These are phyloP conservation scores for Avena atlantica DNA, from an alignment of 176 grass and related monocot species.

Conservation along the genomic window DNA sequence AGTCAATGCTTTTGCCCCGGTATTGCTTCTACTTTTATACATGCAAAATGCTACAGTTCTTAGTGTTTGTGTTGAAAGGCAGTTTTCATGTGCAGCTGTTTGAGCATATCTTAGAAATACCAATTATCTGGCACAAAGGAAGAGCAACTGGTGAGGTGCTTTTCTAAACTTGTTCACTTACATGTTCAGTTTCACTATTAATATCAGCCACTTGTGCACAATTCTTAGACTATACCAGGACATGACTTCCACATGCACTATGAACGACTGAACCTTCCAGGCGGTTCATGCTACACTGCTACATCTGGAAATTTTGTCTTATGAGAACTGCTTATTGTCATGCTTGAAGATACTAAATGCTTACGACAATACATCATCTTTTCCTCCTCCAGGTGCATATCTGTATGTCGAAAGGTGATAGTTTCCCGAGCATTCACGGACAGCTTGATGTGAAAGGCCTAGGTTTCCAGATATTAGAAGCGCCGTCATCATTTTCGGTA, in stretches of 20 bases:
- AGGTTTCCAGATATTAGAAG: conserved; percentile 91
- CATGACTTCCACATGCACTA: conserved; percentile 31
- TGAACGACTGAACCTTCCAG: conserved; percentile 24
- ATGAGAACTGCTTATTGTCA: conserved; percentile 37
- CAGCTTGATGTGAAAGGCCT: conserved; percentile 91
- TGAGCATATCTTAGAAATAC: conserved; percentile 92
- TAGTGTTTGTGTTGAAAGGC: conserved; percentile 40
- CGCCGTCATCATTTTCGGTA: conserved; percentile 90
- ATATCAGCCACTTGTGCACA: conserved; percentile 13
- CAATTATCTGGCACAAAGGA: conserved; percentile 79
- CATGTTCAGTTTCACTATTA: conserved; percentile 29
- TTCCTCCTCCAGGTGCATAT: conserved; percentile 79
- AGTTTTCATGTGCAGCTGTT: conserved; percentile 74
- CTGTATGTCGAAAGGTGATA: conserved; percentile 93
- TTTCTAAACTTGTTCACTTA: conserved; percentile 59
- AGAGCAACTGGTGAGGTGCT: conserved; percentile 99
- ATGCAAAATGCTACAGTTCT: conserved; percentile 25
- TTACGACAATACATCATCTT: conserved; percentile 15
- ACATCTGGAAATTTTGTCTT: conserved; percentile 13
- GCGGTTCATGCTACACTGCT: conserved; percentile 34
- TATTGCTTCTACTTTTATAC: conserved; percentile 51
- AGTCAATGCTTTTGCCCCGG: conserved; percentile 85
- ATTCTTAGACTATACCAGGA: conserved; percentile 30
- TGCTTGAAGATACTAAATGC: conserved; percentile 19
- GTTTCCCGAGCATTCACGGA: conserved; percentile 87